These are phyloP conservation scores for Puya raimondii DNA, from an alignment of 176 grass and related monocot genomes.

Conservation along the genomic window DNA sequence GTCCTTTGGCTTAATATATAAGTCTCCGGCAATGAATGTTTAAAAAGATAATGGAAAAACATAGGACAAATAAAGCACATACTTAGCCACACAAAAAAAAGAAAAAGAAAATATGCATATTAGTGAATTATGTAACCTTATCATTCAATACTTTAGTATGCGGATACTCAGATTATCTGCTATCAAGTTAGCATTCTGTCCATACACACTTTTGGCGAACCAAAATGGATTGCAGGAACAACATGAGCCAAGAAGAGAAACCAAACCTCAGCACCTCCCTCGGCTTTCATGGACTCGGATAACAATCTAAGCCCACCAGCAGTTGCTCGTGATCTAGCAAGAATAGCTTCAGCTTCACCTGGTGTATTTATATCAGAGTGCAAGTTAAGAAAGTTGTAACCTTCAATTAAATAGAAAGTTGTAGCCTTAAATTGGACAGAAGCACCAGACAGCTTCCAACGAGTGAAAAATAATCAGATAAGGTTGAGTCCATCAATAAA, in stretches of 20 bases:
- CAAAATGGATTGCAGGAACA: neutral
- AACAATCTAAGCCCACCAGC: slow-evolving; percentile 64
- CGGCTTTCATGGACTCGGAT: slow-evolving; percentile 51
- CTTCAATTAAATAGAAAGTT: neutral
- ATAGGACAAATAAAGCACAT: too few species aligned
- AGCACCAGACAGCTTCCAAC: too few species aligned
- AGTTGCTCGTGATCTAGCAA: slow-evolving; percentile 73
- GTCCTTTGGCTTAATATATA: too few species aligned
- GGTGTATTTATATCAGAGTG: slow-evolving; percentile 8
- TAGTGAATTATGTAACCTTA: too few species aligned
- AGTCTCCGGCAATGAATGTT: too few species aligned
- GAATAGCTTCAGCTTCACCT: slow-evolving; percentile 85
- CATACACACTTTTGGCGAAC: neutral
- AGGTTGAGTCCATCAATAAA: too few species aligned
- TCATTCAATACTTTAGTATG: neutral
- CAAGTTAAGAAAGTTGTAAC: too few species aligned
- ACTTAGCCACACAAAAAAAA: too few species aligned
- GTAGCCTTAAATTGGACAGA: neutral
- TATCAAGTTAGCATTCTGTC: neutral
- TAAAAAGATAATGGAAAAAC: too few species aligned
- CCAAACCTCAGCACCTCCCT: slow-evolving; percentile 72
- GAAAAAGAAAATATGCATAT: too few species aligned
- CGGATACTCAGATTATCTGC: neutral
- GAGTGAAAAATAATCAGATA: too few species aligned
- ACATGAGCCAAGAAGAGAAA: neutral